A percentile compares a stretch with the other conserved stretches of the same genome.
Conservation (phyloP, 2,329 filamentous ascomycete species). For the Cladosporium sp. region DNA sequence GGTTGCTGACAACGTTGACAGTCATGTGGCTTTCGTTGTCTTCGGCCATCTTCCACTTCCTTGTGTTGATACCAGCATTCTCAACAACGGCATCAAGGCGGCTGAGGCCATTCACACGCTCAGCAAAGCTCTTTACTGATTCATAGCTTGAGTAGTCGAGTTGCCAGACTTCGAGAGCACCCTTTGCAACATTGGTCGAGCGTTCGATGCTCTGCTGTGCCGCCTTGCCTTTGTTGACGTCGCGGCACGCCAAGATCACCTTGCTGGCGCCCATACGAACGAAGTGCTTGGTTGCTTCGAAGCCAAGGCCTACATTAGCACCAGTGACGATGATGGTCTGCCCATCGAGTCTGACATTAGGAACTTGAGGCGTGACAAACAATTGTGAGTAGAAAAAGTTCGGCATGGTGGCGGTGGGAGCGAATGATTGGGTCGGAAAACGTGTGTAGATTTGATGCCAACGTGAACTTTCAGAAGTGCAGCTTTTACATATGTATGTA, state of each 20-base stretch:
- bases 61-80: conserved; percentile 36
- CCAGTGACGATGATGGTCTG: conserved; percentile 43
- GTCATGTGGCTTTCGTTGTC: conserved; percentile 46
- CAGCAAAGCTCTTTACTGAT: conserved; percentile 29
- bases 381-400: conserved; percentile 40
- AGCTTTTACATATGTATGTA: no score
- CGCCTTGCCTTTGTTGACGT: conserved; percentile 39
- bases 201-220: conserved; percentile 28
- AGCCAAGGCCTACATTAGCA: conserved; percentile 41
- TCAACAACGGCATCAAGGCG: conserved; percentile 25
- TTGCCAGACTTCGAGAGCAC: conserved; percentile 39
- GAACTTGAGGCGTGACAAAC: conserved; percentile 35
- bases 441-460: no score
- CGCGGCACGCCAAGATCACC: conserved; percentile 41
- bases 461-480: no score
- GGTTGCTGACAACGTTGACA: conserved; percentile 49
- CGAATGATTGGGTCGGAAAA: no score
- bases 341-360: conserved; percentile 19
- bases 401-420: conserved; percentile 15
- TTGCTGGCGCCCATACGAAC: conserved; percentile 30
- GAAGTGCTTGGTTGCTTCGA: conserved; percentile 39
- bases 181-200: conserved; percentile 13
- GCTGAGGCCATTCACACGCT: conserved; percentile 18
- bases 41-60: conserved; percentile 34
- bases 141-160: conserved; percentile 37